Percentiles rank a stretch among this genome's conserved stretches.
Evolutionary conservation across 1,284 basidiomycete genomes (phyloP).

Genomic region (Marasmius tenuissimus): DNA sequence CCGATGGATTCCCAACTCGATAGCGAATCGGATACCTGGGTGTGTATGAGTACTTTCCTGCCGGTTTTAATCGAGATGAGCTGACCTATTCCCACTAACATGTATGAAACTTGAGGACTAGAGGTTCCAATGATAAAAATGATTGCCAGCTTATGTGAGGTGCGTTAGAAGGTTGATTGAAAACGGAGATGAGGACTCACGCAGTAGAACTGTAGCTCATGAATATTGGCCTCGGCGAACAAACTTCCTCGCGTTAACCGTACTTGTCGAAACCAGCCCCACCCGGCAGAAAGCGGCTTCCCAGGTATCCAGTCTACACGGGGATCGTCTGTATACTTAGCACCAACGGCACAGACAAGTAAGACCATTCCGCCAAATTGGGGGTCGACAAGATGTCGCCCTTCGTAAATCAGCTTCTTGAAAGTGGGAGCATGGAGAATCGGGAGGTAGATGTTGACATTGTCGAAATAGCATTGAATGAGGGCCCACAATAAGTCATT

Average conservation of each 20-base stretch:
- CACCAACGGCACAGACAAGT: constrained; percentile 63
- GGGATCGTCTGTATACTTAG: constrained; percentile 60
- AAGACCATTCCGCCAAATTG: constrained; percentile 59
- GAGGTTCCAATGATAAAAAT: not conserved
- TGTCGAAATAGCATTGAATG: constrained; percentile 58
- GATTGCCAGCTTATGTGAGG: not conserved
- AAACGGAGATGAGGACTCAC: constrained; percentile 26
- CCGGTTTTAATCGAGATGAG: constrained; percentile 21
- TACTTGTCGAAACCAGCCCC: constrained; percentile 67
- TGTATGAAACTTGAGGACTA: not conserved
- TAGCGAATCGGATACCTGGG: constrained; percentile 36
- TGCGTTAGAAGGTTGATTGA: not conserved
- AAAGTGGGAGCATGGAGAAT: constrained; percentile 66
- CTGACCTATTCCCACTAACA: constrained; percentile 6
- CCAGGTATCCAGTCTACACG: constrained; percentile 49
- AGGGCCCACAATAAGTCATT: constrained; percentile 31
- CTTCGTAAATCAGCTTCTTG: constrained; percentile 43
- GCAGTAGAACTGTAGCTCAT: constrained; percentile 63
- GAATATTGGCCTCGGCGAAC: constrained; percentile 51
- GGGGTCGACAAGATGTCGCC: constrained; percentile 47
- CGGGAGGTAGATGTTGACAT: constrained; percentile 51
- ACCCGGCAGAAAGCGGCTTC: constrained; percentile 41
- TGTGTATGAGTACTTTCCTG: constrained; percentile 26
- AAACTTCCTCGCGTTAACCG: constrained; percentile 47
- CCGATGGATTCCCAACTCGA: constrained; percentile 50